A percentile compares a stretch with the other conserved stretches of the same genome.
Evolutionary conservation across 257 asterid genomes (phyloP).

Genomic region (Solanum chiquidenum): DNA sequence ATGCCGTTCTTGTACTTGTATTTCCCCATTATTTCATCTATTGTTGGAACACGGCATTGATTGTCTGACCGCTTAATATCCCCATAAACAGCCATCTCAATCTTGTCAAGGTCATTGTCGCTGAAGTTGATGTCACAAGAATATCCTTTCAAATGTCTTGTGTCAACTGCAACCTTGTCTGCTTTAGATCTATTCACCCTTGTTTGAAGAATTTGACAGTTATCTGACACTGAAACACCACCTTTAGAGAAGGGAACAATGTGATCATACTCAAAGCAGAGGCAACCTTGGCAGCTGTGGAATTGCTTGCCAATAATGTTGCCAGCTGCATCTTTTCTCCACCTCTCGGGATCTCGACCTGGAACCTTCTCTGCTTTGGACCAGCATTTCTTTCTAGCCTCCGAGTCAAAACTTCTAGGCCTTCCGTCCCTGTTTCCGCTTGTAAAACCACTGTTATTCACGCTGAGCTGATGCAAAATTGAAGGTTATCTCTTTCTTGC

Average conservation of each 20-base stretch:
- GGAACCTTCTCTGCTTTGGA: slow-evolving; percentile 48
- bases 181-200: slow-evolving; percentile 76
- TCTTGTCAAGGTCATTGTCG: slow-evolving; percentile 43
- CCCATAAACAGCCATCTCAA: slow-evolving; percentile 75
- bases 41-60: slow-evolving; percentile 35
- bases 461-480: slow-evolving; percentile 19
- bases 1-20: slow-evolving; percentile 30
- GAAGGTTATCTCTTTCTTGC: slow-evolving; percentile 6
- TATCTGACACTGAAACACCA: slow-evolving; percentile 56
- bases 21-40: slow-evolving; percentile 25
- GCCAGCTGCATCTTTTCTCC: slow-evolving; percentile 80
- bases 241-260: slow-evolving; percentile 66
- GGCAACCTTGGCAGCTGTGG: slow-evolving; percentile 67
- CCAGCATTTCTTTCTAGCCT: slow-evolving; percentile 60
- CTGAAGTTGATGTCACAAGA: slow-evolving; percentile 55
- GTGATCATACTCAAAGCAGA: slow-evolving; percentile 72
- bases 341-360: slow-evolving; percentile 75
- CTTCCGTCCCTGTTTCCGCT: slow-evolving; percentile 30
- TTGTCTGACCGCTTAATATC: slow-evolving; percentile 15
- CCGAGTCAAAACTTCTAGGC: slow-evolving; percentile 44
- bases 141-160: slow-evolving; percentile 47
- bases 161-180: slow-evolving; percentile 33
- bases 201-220: slow-evolving; percentile 84
- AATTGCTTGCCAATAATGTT: slow-evolving; percentile 61
- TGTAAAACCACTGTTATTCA: slow-evolving; percentile 9